phyloP scores from a whole-genome alignment of 352 stramenopile species.

The Phytopythium ostracodes region DNA sequence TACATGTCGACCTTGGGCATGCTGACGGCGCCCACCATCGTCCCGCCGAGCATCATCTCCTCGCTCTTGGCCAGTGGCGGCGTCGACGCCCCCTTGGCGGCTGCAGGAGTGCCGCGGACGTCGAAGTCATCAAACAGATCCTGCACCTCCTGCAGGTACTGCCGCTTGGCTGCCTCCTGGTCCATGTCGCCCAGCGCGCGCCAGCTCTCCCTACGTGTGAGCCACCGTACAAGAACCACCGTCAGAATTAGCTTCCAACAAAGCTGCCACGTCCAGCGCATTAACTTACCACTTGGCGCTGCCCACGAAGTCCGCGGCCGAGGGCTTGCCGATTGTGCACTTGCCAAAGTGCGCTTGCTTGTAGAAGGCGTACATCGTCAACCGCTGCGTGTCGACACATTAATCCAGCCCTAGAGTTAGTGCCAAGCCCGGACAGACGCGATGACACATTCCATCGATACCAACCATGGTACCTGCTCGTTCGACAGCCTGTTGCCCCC shows the following conservation, averaged over 20 bases:
- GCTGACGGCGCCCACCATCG: slow-evolving; percentile 57
- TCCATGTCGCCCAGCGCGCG: slow-evolving; percentile 52
- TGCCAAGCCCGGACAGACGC: not conserved
- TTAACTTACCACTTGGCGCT: slow-evolving; percentile 59
- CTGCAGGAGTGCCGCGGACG: slow-evolving; percentile 16
- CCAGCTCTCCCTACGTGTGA: slow-evolving; percentile 55
- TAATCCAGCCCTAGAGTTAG: not conserved
- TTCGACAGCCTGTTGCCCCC: slow-evolving; percentile 51
- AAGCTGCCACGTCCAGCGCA: not conserved
- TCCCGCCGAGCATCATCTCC: slow-evolving; percentile 24
- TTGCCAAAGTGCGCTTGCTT: slow-evolving; percentile 70
- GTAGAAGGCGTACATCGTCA: slow-evolving; percentile 80
- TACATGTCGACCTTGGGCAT: slow-evolving; percentile 71
- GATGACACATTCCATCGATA: not conserved
- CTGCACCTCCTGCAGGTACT: slow-evolving; percentile 68
- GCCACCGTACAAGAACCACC: not conserved
- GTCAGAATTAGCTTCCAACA: not conserved
- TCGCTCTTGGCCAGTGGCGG: slow-evolving; percentile 23
- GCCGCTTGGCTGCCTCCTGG: slow-evolving; percentile 46
- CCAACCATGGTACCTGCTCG: slow-evolving; percentile 38
- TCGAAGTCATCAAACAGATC: slow-evolving; percentile 72
- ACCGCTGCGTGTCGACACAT: slow-evolving; percentile 19
- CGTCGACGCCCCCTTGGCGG: slow-evolving; percentile 19
- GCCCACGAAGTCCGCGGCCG: slow-evolving; percentile 60
- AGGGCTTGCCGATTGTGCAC: slow-evolving; percentile 51